Evolutionary conservation across 768 basidiomycete genomes (phyloP).

Genomic region (Boletus huronensis): DNA sequence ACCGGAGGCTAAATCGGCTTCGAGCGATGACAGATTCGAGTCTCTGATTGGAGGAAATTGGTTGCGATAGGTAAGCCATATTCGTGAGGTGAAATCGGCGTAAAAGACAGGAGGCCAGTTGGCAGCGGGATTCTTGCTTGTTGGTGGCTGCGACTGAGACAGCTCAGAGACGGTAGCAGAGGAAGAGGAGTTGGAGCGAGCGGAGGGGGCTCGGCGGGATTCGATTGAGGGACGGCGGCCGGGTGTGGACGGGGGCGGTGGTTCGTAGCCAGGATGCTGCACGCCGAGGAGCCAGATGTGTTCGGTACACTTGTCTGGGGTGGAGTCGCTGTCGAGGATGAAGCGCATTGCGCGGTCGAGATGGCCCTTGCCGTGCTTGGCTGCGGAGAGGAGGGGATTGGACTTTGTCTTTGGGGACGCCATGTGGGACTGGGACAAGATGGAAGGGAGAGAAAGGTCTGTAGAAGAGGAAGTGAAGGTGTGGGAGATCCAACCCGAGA

Average conservation of each 20-base stretch:
- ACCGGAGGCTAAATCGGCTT: slow-evolving; percentile 32
- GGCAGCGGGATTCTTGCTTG: slow-evolving; percentile 30
- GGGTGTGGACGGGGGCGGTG: slow-evolving; percentile 27
- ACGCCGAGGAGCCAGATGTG: slow-evolving; percentile 91
- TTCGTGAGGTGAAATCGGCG: slow-evolving; percentile 79
- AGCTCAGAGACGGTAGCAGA: slow-evolving; percentile 34
- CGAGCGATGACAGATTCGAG: slow-evolving; percentile 43
- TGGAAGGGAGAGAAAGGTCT: slow-evolving; percentile 62
- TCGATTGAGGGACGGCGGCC: slow-evolving; percentile 39
- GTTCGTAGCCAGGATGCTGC: slow-evolving; percentile 71
- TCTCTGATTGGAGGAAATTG: slow-evolving; percentile 82
- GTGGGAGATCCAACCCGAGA: slow-evolving; percentile 80
- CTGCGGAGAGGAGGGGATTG: slow-evolving; percentile 59
- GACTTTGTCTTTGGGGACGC: slow-evolving; percentile 43
- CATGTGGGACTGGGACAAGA: slow-evolving; percentile 49
- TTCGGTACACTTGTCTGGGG: slow-evolving; percentile 76
- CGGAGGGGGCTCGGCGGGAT: slow-evolving; percentile 40
- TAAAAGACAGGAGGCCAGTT: slow-evolving; percentile 85
- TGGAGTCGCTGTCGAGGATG: slow-evolving; percentile 86
- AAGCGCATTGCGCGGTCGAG: slow-evolving; percentile 84
- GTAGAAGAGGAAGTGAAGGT: slow-evolving; percentile 69
- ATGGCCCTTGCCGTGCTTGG: slow-evolving; percentile 71
- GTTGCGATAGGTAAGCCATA: slow-evolving; percentile 92
- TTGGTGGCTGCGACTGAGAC: slow-evolving; percentile 36
- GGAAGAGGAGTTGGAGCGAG: slow-evolving; percentile 44